phyloP scores from a whole-genome alignment of 306 rosid species.

The Pyrus bretschneideri region DNA sequence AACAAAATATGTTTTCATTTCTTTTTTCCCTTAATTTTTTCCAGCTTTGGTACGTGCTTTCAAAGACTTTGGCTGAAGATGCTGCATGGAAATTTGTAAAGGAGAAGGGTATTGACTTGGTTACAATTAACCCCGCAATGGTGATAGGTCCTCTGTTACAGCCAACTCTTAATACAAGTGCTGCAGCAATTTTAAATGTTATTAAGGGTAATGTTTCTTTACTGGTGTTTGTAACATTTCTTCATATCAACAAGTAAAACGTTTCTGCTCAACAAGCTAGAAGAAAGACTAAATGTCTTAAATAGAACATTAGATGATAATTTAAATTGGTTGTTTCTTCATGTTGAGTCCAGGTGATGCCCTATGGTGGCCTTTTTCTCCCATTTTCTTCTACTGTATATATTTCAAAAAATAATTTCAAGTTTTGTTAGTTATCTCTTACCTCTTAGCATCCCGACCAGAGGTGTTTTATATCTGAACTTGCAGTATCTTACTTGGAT shows the following conservation, averaged over 20 bases:
- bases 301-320: not conserved
- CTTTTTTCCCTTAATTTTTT: not conserved
- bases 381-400: not conserved
- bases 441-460: not conserved
- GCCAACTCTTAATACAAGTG: slow-evolving; percentile 57
- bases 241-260: not conserved
- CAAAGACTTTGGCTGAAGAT: slow-evolving; percentile 86
- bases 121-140: slow-evolving; percentile 60
- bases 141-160: slow-evolving; percentile 80
- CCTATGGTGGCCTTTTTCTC: not conserved
- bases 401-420: not conserved
- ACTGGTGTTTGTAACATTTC: not conserved
- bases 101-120: slow-evolving; percentile 68
- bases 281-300: not conserved
- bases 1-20: not conserved
- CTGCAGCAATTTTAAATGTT: slow-evolving; percentile 36
- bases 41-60: slow-evolving; percentile 68
- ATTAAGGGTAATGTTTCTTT: slow-evolving; percentile 43
- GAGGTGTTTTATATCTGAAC: not conserved
- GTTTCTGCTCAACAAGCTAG: not conserved
- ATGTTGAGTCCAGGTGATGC: not conserved
- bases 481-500: not conserved
- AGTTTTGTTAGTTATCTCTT: not conserved
- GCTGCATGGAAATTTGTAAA: slow-evolving; percentile 81
- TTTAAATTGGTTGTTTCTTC: not conserved